Evolutionary conservation across 768 basidiomycete genomes (phyloP).

Genomic region (Rhizopogon vinicolor): DNA sequence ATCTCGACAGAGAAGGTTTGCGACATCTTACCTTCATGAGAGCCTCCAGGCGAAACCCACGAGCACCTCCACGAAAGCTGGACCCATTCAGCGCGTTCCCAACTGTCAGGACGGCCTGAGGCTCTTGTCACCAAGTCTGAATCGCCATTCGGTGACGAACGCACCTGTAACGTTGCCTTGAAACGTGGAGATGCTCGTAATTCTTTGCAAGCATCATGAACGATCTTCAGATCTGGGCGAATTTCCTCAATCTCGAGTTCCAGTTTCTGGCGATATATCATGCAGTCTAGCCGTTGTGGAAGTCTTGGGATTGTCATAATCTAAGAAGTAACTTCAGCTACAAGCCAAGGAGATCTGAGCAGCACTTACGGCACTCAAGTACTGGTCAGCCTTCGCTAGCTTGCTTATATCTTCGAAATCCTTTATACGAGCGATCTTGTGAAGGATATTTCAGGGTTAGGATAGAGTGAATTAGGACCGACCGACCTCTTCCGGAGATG

Average conservation of each 20-base stretch:
- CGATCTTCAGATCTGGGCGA: constrained; percentile 71
- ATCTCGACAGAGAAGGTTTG: not conserved
- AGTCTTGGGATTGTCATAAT: constrained; percentile 78
- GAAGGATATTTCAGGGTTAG: not conserved
- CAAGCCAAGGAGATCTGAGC: not conserved
- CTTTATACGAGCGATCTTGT: constrained; percentile 57
- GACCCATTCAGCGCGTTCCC: constrained; percentile 84
- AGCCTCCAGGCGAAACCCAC: constrained; percentile 81
- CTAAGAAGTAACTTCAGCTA: constrained; percentile 32
- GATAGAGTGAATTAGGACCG: not conserved
- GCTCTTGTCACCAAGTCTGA: not conserved
- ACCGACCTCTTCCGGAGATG: constrained; percentile 76
- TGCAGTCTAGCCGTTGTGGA: constrained; percentile 67
- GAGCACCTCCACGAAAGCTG: constrained; percentile 78
- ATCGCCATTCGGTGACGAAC: constrained; percentile 3
- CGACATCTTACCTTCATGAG: constrained; percentile 61
- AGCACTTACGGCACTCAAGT: constrained; percentile 63
- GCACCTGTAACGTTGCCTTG: constrained; percentile 65
- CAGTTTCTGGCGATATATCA: constrained; percentile 79
- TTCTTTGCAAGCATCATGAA: constrained; percentile 69
- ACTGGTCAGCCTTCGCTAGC: constrained; percentile 81
- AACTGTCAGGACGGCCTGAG: constrained; percentile 64
- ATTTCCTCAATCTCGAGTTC: constrained; percentile 83
- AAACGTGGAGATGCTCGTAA: constrained; percentile 61
- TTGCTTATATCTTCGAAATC: constrained; percentile 69